These are phyloP conservation scores for Osmanthus fragrans DNA, from an alignment of 257 asterid species.

Conservation along the genomic window DNA sequence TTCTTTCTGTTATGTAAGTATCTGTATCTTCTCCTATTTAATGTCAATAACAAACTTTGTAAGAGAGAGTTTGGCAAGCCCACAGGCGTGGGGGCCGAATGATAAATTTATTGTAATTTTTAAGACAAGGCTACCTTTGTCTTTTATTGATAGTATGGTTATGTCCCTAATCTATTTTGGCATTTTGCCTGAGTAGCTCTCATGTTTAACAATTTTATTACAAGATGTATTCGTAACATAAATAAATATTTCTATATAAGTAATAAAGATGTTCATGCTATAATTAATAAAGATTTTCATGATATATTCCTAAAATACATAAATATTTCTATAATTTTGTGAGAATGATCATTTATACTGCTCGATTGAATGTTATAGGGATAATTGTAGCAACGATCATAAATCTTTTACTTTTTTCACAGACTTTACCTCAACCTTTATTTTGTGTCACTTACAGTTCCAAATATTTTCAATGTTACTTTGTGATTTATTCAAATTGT, in stretches of 20 bases:
- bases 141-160: constrained; percentile 31
- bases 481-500: too few species aligned
- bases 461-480: too few species aligned
- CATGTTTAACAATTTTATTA: background rate
- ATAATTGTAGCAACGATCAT: too few species aligned
- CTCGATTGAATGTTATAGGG: too few species aligned
- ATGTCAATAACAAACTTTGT: constrained; percentile 43
- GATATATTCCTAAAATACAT: too few species aligned
- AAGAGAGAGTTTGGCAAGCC: constrained; percentile 43
- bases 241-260: background rate
- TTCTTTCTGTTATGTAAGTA: constrained; percentile 18
- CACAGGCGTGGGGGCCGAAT: constrained; percentile 62
- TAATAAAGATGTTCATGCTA: too few species aligned
- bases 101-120: constrained; percentile 7
- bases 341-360: background rate
- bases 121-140: constrained; percentile 49
- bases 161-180: constrained; percentile 24
- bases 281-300: too few species aligned
- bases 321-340: background rate
- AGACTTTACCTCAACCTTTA: too few species aligned
- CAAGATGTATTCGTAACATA: background rate
- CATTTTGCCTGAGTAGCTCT: background rate
- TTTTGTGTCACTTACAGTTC: too few species aligned
- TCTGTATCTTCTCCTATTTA: constrained; percentile 26
- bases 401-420: too few species aligned